Evolutionary conservation across 2,329 filamentous ascomycete species (phyloP), one percentile per base, ranked within the genome.

Genomic region (Trichoderma atroviride): DNA sequence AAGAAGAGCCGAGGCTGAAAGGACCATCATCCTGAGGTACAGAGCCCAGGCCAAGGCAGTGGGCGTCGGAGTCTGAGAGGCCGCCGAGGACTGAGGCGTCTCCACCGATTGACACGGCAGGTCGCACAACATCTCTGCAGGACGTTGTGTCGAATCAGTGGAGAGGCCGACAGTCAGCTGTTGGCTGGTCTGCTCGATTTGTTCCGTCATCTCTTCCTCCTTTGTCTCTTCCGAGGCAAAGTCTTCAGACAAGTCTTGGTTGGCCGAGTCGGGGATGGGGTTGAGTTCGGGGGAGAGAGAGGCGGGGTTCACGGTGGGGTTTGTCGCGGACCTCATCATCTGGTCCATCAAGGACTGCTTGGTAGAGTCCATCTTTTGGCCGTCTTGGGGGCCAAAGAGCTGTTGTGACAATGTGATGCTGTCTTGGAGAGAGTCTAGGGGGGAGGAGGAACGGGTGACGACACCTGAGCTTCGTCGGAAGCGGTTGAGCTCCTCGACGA

Each of bases 121-220:
- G 96, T 97, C 96, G 81, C 91, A 98, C 96, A 98, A 97, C 95
- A 97, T 91, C 94, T 88, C 96, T 87, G 96, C 96, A 98, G 96
- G 94, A 97, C 96, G 94, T 97, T 97, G 96, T 97, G 94, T 96
- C 96, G 89, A 84, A 88, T 96, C 93, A 89, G 92, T 87, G 83
- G 91, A 87, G 84, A 81, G 77, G 74, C 77, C 75, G 72, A 73
- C 57, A 63, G 74, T 75, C 40, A 43, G 40, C 71, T 72, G 71
- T 74, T 79, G 74, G 58, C 59, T 72, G 69, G 71, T 40, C 68
- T 72, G 71, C 35, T 70, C 70, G 13, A 19, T 40, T 22, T 47
- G 33, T 2, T 56, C 43, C 63, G 72, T 71, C 6, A 19, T 43
- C 40, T 69, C 69, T 37, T 35, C 55, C 29, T 59, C 55, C 37